Percentiles rank a stretch among this genome's conserved stretches.
Evolutionary conservation across 345 rosid genomes (phyloP).

Genomic region (Laguncularia racemosa): DNA sequence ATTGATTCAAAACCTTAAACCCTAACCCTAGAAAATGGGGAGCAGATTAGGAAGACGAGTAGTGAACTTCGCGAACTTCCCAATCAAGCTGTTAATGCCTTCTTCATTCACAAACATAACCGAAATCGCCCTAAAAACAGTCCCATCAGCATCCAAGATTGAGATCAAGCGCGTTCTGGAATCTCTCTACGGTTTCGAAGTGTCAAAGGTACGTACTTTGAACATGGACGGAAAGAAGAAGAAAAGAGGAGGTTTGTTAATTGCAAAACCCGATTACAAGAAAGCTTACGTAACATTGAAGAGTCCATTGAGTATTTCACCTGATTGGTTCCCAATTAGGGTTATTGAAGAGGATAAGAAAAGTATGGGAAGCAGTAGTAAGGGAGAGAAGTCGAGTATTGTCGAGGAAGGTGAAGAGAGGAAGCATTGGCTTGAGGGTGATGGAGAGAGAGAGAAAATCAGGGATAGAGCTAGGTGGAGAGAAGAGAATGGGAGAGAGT

Average conservation of each 20-base stretch:
- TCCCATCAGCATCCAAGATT: conserved; percentile 83
- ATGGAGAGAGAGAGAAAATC: conserved; percentile 18
- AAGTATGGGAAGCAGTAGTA: conserved; percentile 38
- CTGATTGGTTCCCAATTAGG: conserved; percentile 55
- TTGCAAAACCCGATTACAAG: conserved; percentile 86
- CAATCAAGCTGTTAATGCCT: conserved; percentile 76
- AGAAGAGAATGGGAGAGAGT: conserved; percentile 14
- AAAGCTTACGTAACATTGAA: conserved; percentile 74
- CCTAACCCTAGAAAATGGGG: conserved; percentile 29
- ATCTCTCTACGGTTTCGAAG: conserved; percentile 83
- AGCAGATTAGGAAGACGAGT: conserved; percentile 75
- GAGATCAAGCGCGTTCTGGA: conserved; percentile 96
- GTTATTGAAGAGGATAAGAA: conserved; percentile 55
- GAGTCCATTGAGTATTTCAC: conserved; percentile 57
- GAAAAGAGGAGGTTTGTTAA: conserved; percentile 68
- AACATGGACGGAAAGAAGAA: conserved; percentile 95
- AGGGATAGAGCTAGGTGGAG: conserved; percentile 12
- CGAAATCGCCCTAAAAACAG: conserved; percentile 72
- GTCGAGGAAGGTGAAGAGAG: conserved; percentile 61
- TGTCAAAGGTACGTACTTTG: conserved; percentile 75
- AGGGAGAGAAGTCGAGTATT: conserved; percentile 39
- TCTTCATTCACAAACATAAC: conserved; percentile 44
- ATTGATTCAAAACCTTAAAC: too few species aligned
- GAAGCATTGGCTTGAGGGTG: conserved; percentile 81
- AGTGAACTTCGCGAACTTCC: conserved; percentile 74